A percentile compares a stretch with the other conserved stretches of the same genome.
Conservation (phyloP, 2,329 filamentous ascomycete species). For the Chaetothyriales sp. region DNA sequence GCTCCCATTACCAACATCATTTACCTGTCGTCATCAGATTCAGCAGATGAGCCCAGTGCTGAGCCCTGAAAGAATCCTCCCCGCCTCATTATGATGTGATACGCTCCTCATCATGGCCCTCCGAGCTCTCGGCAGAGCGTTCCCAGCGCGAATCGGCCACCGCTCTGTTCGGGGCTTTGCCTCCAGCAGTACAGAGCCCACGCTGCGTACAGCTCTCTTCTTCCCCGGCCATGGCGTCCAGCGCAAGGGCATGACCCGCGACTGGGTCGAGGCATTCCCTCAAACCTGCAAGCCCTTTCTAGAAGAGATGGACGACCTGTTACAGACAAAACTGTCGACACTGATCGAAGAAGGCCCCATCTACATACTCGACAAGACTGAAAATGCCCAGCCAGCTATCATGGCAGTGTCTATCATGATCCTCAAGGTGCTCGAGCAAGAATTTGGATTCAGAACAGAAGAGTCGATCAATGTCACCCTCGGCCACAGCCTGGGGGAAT, state of each 20-base stretch:
- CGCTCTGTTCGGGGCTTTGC: slow-evolving; percentile 8
- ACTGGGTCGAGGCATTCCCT: slow-evolving; percentile 80
- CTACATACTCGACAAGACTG: slow-evolving; percentile 59
- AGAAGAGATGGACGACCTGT: slow-evolving; percentile 67
- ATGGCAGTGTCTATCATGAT: slow-evolving; percentile 91
- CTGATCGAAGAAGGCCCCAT: slow-evolving; percentile 71
- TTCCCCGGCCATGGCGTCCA: slow-evolving; percentile 62
- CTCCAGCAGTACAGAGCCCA: slow-evolving; percentile 8
- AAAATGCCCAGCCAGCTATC: slow-evolving; percentile 85
- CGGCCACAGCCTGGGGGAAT: slow-evolving; percentile 85
- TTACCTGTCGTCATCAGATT: background rate
- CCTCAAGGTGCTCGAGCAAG: slow-evolving; percentile 67
- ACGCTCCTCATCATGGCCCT: slow-evolving; percentile 1
- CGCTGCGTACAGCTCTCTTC: slow-evolving; percentile 31
- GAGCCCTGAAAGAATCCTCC: background rate
- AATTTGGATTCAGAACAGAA: slow-evolving; percentile 60
- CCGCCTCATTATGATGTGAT: slow-evolving; percentile 1
- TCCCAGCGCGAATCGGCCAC: slow-evolving; percentile 1
- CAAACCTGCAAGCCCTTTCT: slow-evolving; percentile 58
- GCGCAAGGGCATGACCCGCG: slow-evolving; percentile 69
- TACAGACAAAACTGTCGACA: slow-evolving; percentile 59
- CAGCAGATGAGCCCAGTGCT: background rate
- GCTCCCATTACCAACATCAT: background rate
- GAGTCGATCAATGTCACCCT: slow-evolving; percentile 67
- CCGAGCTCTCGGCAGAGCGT: background rate